Conservation (phyloP, 139 green algal genomes). For the Tetradesmus lagerheimii region DNA sequence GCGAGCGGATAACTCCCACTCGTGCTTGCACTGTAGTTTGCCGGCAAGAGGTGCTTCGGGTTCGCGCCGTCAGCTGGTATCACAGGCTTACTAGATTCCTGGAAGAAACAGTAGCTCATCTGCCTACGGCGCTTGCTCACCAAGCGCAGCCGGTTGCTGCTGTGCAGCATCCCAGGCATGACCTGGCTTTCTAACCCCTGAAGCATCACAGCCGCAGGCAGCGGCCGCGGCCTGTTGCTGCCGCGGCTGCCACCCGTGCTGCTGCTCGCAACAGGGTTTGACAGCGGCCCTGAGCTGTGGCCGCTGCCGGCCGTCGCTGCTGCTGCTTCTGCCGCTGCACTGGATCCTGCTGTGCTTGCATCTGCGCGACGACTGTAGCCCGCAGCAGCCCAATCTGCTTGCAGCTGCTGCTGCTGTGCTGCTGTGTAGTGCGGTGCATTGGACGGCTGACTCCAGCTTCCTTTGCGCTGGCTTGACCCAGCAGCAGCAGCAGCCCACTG, state of each 20-base stretch:
- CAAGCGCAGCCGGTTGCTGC: constrained; percentile 33
- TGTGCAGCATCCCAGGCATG: constrained; percentile 38
- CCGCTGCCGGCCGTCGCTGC: not conserved
- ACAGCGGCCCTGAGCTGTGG: not conserved
- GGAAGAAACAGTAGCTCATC: constrained; percentile 46
- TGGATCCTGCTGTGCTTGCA: not conserved
- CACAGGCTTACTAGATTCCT: constrained; percentile 19
- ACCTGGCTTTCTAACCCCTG: constrained; percentile 37
- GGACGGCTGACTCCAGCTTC: not conserved
- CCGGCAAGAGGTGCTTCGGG: not conserved
- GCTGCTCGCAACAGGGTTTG: not conserved
- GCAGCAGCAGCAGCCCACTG: not conserved
- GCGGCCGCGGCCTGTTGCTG: not conserved
- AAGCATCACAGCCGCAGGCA: not conserved
- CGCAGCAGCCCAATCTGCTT: not conserved
- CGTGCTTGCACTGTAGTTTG: not conserved
- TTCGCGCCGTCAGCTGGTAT: constrained; percentile 11
- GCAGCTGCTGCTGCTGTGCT: not conserved
- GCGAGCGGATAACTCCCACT: not conserved
- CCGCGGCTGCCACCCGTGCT: constrained; percentile 12
- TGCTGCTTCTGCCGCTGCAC: not conserved
- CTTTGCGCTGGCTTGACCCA: not conserved
- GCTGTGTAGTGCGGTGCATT: not conserved
- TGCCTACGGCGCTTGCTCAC: constrained; percentile 40
- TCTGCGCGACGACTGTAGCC: not conserved